Evolutionary conservation across 2,329 filamentous ascomycete genomes (phyloP).

Genomic region (Lasiodiplodia theobromae): DNA sequence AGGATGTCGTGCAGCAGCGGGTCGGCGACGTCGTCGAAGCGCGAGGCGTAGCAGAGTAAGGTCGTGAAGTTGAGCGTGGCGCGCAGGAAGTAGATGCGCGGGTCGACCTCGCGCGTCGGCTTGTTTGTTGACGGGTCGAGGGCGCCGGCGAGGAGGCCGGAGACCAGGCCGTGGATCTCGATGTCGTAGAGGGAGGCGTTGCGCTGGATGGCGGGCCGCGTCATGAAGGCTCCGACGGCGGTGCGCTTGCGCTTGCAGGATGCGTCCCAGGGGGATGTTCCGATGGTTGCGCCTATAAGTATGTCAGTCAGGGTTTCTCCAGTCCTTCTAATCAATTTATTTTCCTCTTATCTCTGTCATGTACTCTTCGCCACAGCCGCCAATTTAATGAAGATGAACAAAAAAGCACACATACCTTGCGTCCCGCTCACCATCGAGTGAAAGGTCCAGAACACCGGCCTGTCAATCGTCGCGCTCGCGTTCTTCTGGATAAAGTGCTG

Average conservation of each 20-base stretch:
- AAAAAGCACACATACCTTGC: conserved; percentile 8
- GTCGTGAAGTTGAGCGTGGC: conserved; percentile 27
- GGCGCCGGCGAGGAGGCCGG: conserved; percentile 6
- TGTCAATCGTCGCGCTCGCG: conserved; percentile 22
- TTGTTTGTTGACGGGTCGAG: background rate
- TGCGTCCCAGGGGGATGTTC: conserved; percentile 24
- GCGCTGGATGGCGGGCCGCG: conserved; percentile 23
- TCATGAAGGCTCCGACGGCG: conserved; percentile 27
- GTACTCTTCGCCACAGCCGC: too few relatives aligned
- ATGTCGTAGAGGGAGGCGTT: conserved; percentile 19
- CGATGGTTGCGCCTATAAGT: conserved; percentile 18
- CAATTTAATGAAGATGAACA: background rate
- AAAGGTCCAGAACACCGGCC: conserved; percentile 25
- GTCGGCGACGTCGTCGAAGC: conserved; percentile 15
- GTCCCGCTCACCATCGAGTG: conserved; percentile 21
- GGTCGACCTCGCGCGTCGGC: background rate
- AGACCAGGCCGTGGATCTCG: conserved; percentile 22
- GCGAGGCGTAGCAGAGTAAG: conserved; percentile 25
- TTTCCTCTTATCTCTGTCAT: background rate
- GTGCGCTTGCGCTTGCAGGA: conserved; percentile 30
- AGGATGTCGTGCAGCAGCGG: conserved; percentile 27
- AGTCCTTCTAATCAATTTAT: too few relatives aligned
- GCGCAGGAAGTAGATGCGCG: conserved; percentile 21
- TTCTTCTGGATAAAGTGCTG: conserved; percentile 25
- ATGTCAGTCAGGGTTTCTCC: too few relatives aligned